These are phyloP conservation scores for Leishmania tropica DNA, from an alignment of 208 protist species.

Conservation along the genomic window DNA sequence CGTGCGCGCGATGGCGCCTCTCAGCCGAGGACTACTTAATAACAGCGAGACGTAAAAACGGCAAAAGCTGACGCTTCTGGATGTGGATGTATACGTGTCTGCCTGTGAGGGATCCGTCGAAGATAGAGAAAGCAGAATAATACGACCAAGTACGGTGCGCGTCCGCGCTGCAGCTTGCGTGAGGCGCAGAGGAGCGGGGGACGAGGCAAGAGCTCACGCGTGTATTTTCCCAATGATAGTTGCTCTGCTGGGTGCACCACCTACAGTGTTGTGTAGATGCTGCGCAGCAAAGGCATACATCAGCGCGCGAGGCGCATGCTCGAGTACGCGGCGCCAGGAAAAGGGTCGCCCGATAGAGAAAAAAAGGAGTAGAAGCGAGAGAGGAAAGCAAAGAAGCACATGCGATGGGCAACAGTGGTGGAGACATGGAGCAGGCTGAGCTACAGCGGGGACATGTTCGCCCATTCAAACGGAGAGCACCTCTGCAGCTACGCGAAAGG, in stretches of 20 bases:
- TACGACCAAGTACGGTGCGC: not conserved
- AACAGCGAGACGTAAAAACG: not conserved
- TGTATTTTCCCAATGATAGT: not conserved
- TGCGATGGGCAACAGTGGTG: not conserved
- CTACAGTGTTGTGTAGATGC: not conserved
- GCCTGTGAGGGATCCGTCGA: not conserved
- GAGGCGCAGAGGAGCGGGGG: too few species aligned
- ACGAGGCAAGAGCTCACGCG: not conserved
- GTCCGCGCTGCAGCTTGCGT: not conserved
- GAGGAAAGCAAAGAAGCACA: not conserved
- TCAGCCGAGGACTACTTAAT: not conserved
- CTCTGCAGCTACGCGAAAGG: too few species aligned
- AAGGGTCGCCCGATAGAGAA: not conserved
- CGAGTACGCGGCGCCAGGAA: not conserved
- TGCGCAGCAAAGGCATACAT: not conserved
- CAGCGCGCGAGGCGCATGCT: not conserved
- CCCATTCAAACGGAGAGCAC: not conserved
- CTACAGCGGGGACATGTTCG: not conserved
- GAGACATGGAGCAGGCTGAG: not conserved
- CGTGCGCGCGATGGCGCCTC: not conserved
- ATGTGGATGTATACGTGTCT: not conserved
- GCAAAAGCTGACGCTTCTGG: not conserved
- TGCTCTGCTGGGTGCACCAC: not conserved
- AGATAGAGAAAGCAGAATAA: not conserved
- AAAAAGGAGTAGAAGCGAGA: not conserved